Conservation (phyloP, 768 basidiomycete genomes). For the Naganishia antarctica region DNA sequence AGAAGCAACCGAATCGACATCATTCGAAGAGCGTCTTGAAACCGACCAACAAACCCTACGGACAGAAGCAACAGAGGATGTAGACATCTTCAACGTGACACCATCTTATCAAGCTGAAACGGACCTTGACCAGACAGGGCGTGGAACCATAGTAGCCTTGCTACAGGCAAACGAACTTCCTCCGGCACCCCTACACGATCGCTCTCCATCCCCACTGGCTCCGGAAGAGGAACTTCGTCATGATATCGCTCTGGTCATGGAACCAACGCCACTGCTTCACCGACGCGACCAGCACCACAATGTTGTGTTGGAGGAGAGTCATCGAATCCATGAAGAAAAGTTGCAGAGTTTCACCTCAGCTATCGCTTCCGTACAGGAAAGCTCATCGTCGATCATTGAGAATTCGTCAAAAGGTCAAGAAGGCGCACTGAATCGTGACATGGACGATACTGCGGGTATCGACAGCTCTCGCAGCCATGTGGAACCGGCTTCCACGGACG, state of each 20-base stretch:
- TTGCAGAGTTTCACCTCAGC: slow-evolving; percentile 3
- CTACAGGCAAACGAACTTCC: slow-evolving; percentile 2
- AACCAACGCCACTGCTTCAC: slow-evolving; percentile 3
- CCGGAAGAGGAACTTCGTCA: not conserved
- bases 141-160: not conserved
- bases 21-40: too few species aligned
- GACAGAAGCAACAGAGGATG: too few species aligned
- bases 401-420: not conserved
- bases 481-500: too few species aligned
- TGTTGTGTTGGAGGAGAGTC: slow-evolving; percentile 6
- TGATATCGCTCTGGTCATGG: slow-evolving; percentile 7
- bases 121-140: not conserved
- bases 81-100: not conserved
- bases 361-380: slow-evolving; percentile 6
- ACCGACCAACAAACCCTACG: too few species aligned
- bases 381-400: not conserved
- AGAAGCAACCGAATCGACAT: too few species aligned
- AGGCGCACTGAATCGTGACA: not conserved
- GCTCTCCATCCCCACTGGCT: slow-evolving; percentile 7
- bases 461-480: too few species aligned
- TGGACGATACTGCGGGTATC: not conserved
- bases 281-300: slow-evolving; percentile 13
- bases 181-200: not conserved
- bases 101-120: not conserved
- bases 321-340: slow-evolving; percentile 13